Conservation (phyloP, 2,329 filamentous ascomycete species). For the Fusarium lateritium region DNA sequence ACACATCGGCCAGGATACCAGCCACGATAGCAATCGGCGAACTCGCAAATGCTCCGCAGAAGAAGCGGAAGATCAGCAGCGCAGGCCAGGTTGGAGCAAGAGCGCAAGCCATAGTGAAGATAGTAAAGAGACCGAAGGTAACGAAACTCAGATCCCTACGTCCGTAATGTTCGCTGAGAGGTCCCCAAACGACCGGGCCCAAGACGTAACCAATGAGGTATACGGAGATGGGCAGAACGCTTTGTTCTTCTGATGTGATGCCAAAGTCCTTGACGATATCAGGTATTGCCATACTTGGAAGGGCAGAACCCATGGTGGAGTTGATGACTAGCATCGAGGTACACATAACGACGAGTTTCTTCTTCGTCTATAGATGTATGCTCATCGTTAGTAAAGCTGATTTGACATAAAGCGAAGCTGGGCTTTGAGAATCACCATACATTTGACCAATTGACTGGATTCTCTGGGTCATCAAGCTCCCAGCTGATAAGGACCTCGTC, state of each 20-base stretch:
- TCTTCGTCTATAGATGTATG: slow-evolving; percentile 61
- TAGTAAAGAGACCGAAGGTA: slow-evolving; percentile 64
- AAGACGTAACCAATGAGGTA: slow-evolving; percentile 76
- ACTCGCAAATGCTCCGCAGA: slow-evolving; percentile 68
- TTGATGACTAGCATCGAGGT: slow-evolving; percentile 75
- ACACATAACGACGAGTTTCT: slow-evolving; percentile 67
- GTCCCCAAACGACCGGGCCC: slow-evolving; percentile 74
- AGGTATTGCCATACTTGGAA: slow-evolving; percentile 74
- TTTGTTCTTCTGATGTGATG: slow-evolving; percentile 62
- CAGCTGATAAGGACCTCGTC: slow-evolving; percentile 60
- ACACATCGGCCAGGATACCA: slow-evolving; percentile 77
- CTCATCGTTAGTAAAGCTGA: background rate
- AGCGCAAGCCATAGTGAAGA: slow-evolving; percentile 70
- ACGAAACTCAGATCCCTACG: slow-evolving; percentile 62
- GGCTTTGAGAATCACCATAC: slow-evolving; percentile 46
- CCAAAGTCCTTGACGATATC: slow-evolving; percentile 71
- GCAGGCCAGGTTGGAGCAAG: slow-evolving; percentile 67
- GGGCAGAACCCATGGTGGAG: slow-evolving; percentile 75
- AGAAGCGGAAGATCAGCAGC: slow-evolving; percentile 69
- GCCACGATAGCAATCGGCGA: slow-evolving; percentile 74
- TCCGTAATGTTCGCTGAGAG: slow-evolving; percentile 76
- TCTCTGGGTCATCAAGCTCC: slow-evolving; percentile 64
- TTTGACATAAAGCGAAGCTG: background rate
- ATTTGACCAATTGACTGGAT: slow-evolving; percentile 67
- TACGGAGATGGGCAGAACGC: slow-evolving; percentile 72